A percentile compares a stretch with the other conserved stretches of the same genome.
Conservation (phyloP, 441 rosid species). For the Adansonia gregorii region DNA sequence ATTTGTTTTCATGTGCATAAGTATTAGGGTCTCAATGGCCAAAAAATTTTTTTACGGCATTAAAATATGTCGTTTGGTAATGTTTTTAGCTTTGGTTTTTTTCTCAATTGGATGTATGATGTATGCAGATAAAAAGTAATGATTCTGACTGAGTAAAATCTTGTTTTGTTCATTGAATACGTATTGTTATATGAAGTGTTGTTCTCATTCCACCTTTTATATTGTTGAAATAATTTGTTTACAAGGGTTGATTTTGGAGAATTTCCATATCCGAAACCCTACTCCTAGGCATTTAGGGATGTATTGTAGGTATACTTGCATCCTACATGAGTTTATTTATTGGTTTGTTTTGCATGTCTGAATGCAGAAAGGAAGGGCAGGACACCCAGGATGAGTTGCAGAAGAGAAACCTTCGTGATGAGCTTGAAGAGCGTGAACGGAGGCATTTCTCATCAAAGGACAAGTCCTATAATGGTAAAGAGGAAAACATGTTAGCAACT, state of each 20-base stretch:
- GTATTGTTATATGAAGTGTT: background rate
- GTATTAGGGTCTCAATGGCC: background rate
- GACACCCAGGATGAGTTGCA: constrained; percentile 82
- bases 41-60: background rate
- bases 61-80: background rate
- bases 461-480: constrained; percentile 66
- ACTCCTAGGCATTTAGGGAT: background rate
- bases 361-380: constrained; percentile 84
- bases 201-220: background rate
- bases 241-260: background rate
- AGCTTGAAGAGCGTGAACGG: constrained; percentile 90
- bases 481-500: background rate
- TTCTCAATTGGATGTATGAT: background rate
- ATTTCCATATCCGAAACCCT: background rate
- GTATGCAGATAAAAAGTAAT: background rate
- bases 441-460: constrained; percentile 91
- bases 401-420: constrained; percentile 85
- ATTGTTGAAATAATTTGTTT: background rate
- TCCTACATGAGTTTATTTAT: background rate
- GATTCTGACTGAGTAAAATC: background rate
- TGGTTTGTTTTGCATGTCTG: constrained; percentile 24
- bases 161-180: background rate
- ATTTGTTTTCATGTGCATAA: background rate
- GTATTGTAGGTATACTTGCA: background rate
- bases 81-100: background rate